These are phyloP conservation scores for Soucietia sequanensis DNA, from an alignment of 805 yeast genomes.

Conservation along the genomic window DNA sequence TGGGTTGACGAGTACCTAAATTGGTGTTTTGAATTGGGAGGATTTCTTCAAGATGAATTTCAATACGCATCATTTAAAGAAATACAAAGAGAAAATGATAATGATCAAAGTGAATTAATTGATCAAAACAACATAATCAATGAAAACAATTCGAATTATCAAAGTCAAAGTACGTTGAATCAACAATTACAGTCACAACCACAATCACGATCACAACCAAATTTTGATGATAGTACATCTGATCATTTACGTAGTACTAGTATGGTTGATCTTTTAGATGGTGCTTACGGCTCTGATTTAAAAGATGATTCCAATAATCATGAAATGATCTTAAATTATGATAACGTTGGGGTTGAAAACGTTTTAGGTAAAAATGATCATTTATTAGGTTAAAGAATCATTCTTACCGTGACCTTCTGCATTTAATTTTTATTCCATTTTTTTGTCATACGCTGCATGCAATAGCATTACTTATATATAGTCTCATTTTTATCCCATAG, in stretches of 20 bases:
- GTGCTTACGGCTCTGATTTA: constrained; percentile 11
- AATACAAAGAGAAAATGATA: no score
- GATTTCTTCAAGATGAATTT: constrained; percentile 41
- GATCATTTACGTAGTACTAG: constrained; percentile 1
- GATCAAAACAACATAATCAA: no score
- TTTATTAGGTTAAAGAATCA: neutral
- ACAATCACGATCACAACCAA: no score
- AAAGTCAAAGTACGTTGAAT: no score
- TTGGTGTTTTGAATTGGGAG: constrained; percentile 66
- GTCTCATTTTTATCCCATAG: no score
- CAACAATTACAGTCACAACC: no score
- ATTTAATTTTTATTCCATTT: neutral
- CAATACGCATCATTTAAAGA: neutral
- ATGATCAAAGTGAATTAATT: constrained; percentile 10
- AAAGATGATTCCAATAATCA: constrained; percentile 5
- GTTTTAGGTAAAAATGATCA: constrained; percentile 9
- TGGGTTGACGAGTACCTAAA: constrained; percentile 75
- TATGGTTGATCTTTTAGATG: constrained; percentile 17
- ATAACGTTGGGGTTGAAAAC: constrained; percentile 11
- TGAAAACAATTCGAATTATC: no score
- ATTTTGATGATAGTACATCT: no score
- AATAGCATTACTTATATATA: no score
- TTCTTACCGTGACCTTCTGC: neutral
- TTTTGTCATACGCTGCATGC: no score
- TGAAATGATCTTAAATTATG: constrained; percentile 10